Evolutionary conservation across 495 filamentous ascomycete species (phyloP).

Genomic region (Podospora comata): DNA sequence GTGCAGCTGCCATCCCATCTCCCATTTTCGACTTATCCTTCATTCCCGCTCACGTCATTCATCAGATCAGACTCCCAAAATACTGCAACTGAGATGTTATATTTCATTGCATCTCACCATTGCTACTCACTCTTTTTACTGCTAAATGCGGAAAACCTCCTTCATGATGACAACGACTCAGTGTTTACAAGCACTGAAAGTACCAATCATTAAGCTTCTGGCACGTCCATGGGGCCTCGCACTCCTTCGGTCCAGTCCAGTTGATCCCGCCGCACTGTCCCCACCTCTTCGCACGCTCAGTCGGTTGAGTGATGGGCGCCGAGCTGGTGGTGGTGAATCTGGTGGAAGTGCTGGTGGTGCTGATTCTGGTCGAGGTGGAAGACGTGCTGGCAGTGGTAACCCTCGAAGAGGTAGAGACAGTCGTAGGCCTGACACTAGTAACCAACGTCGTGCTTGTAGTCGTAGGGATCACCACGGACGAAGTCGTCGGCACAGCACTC

Average conservation of each 20-base stretch:
- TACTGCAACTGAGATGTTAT: not conserved
- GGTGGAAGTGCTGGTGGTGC: conserved; percentile 15
- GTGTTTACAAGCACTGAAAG: conserved; percentile 45
- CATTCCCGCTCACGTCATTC: not conserved
- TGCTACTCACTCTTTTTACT: not conserved
- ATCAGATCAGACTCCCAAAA: not conserved
- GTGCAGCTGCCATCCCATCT: no score
- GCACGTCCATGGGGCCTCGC: conserved; percentile 23
- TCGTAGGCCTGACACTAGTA: not conserved
- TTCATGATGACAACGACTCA: not conserved
- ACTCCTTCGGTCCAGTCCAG: conserved; percentile 26
- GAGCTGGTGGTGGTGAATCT: conserved; percentile 12
- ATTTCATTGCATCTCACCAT: not conserved
- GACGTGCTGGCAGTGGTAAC: not conserved
- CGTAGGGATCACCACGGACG: conserved; percentile 8
- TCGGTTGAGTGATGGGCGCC: conserved; percentile 10
- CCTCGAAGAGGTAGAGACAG: conserved; percentile 11
- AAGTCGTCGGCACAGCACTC: conserved; percentile 4
- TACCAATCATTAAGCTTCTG: conserved; percentile 36
- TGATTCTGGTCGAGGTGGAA: not conserved
- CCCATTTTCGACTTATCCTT: no score
- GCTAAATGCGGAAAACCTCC: not conserved
- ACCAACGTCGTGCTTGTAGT: conserved; percentile 14
- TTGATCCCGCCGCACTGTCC: conserved; percentile 28
- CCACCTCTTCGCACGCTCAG: conserved; percentile 20